Base-by-base conservation (phyloP, 306 rosid genomes). In the Trifolium pratense region DNA sequence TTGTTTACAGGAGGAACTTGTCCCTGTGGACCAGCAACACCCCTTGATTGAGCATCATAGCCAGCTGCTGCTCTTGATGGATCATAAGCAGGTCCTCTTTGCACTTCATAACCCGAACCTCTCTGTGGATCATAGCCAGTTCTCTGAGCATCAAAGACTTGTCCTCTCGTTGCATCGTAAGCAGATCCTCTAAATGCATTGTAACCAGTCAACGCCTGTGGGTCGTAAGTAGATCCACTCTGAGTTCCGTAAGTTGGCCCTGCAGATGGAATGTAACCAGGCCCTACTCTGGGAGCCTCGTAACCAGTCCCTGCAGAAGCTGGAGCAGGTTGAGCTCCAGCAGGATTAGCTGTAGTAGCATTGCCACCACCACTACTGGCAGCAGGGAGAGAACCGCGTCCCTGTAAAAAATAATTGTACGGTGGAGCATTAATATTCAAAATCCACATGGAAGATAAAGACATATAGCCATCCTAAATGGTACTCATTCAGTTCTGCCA, bases 41-140 rank as follows among this genome's bases (percentile, higher is more conserved):
- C 90, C 72, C 94, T 89, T 23, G 91, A 71, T 70, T 89, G 97
- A 20, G 85, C 40, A 74, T 89, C 97, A 74, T 85, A 90, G 68
- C 85, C 89, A 69, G 70, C 81, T 72, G 71, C 79, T 42, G 77
- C 68, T 68, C 88, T 84, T 7, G 89, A 76, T 34, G 88, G 9
- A 65, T 88, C 93, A 73, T 85, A 86, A 46, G 75, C 79, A 3
- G 78, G 43, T 70, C 77, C 95, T 81, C 87, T 81, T 40, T 76
- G 86, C 43, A 15, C 5, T 9, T 86, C 90, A 71, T 84, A 86
- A 12, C 81, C 83, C 0, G 68, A 66, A 15, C 76, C 92, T 71
- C 89, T 85, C 68, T 83, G 90, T 9, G 81, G 68, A 79, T 89
- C 91, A 62, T 86, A 85, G 60, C 76, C 73, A 9, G 83, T 48